Evolutionary conservation across 768 basidiomycete genomes (phyloP).

Genomic region (Kondoa malvinella): DNA sequence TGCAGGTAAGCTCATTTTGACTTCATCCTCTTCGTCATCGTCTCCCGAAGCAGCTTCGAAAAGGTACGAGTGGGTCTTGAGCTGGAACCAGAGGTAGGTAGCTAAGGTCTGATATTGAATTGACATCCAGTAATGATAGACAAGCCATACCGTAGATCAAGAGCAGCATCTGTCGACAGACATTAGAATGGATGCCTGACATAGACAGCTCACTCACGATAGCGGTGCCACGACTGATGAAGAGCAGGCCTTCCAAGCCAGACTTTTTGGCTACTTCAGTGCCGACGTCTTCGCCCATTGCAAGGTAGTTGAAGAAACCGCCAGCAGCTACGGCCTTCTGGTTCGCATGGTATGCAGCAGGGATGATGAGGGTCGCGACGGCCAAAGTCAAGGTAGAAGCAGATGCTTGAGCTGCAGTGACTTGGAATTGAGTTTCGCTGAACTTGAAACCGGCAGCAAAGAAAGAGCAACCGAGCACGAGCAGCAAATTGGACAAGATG

Average conservation of each 20-base stretch:
- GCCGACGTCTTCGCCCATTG: not conserved
- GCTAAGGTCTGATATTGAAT: no score
- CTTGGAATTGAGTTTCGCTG: conserved; percentile 55
- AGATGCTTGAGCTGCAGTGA: conserved; percentile 75
- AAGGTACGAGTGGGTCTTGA: conserved; percentile 52
- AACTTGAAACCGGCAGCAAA: conserved; percentile 57
- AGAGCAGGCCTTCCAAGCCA: conserved; percentile 36
- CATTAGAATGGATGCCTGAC: not conserved
- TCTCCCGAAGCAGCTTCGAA: conserved; percentile 40
- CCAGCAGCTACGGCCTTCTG: conserved; percentile 2
- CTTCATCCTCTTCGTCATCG: conserved; percentile 35
- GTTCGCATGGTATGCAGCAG: conserved; percentile 52
- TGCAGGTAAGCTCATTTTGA: conserved; percentile 54
- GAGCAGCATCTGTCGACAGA: conserved; percentile 36
- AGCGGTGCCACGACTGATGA: no score
- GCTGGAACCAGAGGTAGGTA: conserved; percentile 57
- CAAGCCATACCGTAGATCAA: conserved; percentile 45
- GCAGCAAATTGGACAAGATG: conserved; percentile 70
- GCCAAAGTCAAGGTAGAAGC: conserved; percentile 42
- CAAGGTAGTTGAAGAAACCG: not conserved
- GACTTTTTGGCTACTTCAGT: not conserved
- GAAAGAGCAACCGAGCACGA: conserved; percentile 83
- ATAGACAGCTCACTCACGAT: no score
- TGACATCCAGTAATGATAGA: not conserved
- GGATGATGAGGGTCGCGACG: conserved; percentile 76